Conservation (phyloP, 148 eudicot genomes). For the Pharnaceum exiguum region DNA sequence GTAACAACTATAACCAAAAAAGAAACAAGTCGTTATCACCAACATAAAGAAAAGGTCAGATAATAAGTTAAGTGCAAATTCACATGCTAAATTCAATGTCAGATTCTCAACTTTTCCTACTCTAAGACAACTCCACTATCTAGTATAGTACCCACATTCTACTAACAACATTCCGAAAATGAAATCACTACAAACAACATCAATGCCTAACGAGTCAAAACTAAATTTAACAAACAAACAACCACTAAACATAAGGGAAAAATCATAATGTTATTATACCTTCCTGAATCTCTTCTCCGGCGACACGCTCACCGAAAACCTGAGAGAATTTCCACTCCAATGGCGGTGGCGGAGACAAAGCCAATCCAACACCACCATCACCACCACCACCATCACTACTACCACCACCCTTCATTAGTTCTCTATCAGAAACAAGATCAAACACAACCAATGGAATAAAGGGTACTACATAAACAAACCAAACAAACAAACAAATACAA, state of each 20-base stretch:
- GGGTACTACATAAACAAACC: constrained; percentile 14
- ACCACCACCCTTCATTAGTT: constrained; percentile 34
- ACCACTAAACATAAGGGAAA: background rate
- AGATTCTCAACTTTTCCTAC: background rate
- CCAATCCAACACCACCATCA: constrained; percentile 52
- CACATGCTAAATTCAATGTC: background rate
- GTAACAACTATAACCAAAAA: background rate
- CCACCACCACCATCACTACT: constrained; percentile 25
- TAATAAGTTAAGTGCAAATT: background rate
- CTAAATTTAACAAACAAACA: background rate
- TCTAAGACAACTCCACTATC: constrained; percentile 4
- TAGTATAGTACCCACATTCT: too few relatives aligned
- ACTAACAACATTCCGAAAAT: background rate
- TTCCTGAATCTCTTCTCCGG: constrained; percentile 94
- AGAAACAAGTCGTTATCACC: too few relatives aligned
- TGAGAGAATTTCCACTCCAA: constrained; percentile 92
- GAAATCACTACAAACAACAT: constrained; percentile 2
- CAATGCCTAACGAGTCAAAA: constrained; percentile 8
- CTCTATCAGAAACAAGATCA: constrained; percentile 12
- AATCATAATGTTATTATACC: too few relatives aligned
- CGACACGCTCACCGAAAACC: constrained; percentile 88
- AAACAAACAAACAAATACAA: constrained; percentile 11
- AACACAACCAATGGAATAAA: constrained; percentile 15
- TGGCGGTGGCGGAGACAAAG: constrained; percentile 45
- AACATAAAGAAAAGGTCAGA: background rate